These are phyloP conservation scores for Clitopilus hobsonii DNA, from an alignment of 768 basidiomycete genomes.

Conservation along the genomic window DNA sequence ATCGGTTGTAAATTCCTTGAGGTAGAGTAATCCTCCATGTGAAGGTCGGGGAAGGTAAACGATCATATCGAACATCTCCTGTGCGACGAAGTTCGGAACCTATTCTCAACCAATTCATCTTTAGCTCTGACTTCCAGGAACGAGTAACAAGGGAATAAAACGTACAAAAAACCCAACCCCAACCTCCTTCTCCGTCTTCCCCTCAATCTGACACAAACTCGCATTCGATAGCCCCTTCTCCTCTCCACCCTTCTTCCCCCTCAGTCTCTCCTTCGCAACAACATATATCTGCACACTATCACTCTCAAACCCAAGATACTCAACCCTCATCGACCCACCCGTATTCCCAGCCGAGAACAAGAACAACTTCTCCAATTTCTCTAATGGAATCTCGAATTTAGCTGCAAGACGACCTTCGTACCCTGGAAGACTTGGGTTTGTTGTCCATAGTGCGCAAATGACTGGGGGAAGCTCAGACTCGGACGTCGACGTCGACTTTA, in stretches of 20 bases:
- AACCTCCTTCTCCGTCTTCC: background rate
- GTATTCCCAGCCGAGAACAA: background rate
- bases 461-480: no score
- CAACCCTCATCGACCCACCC: background rate
- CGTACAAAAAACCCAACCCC: background rate
- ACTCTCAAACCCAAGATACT: background rate
- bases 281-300: background rate
- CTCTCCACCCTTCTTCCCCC: background rate
- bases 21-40: background rate
- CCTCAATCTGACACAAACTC: background rate
- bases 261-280: background rate
- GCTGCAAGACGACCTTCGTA: background rate
- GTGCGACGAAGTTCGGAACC: background rate
- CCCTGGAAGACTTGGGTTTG: no score
- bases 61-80: background rate
- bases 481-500: no score
- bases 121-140: no score
- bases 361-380: background rate
- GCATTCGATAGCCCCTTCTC: background rate
- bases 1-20: constrained; percentile 3
- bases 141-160: no score
- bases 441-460: no score
- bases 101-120: background rate
- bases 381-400: background rate
- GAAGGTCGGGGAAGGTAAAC: background rate